Base-by-base conservation (phyloP, 2,329 filamentous ascomycete species). In the Acrodontium crateriforme region DNA sequence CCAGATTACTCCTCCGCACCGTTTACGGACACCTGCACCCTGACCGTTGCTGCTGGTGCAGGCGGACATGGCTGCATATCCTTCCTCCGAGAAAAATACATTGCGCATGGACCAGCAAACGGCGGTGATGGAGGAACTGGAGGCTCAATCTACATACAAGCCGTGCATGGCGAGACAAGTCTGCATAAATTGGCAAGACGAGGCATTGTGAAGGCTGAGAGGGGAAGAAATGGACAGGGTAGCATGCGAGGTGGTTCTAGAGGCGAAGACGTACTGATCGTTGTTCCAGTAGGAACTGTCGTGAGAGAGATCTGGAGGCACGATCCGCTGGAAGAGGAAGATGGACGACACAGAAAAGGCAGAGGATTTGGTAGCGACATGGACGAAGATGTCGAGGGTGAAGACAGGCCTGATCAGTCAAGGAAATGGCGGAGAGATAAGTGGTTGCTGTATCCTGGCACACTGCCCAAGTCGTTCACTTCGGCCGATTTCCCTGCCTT, bases 41-140 rank as follows among this genome's bases (percentile, higher is more conserved):
- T 95, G 16, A 79, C 71, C 0, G 56, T 95, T 3, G 69, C 78
- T 42, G 79, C 85, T 11, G 89, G 89, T 6, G 59, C 65, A 2
- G 89, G 89, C 15, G 89, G 89, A 6, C 76, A 89, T 48, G 89
- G 89, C 38, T 98, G 89, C 49, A 82, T 95, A 27, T 89, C 89
- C 0, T 98, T 95, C 51, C 60, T 91, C 23, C 77, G 87, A 12
- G 89, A 98, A 46, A 87, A 87, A 38, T 95, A 80, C 54, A 66
- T 94, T 16, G 71, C 76, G 24, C 76, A 92, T 39, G 89, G 89
- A 0, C 89, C 89, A 8, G 73, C 89, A 7, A 95, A 98, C 53
- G 89, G 89, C 26, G 89, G 89, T 34, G 84, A 98, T 50, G 89
- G 89, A 22, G 89, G 89, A 4, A 78, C 74, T 31, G 89, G 89